Evolutionary conservation across 768 basidiomycete species (phyloP).

Genomic region (Mycena indigotica): DNA sequence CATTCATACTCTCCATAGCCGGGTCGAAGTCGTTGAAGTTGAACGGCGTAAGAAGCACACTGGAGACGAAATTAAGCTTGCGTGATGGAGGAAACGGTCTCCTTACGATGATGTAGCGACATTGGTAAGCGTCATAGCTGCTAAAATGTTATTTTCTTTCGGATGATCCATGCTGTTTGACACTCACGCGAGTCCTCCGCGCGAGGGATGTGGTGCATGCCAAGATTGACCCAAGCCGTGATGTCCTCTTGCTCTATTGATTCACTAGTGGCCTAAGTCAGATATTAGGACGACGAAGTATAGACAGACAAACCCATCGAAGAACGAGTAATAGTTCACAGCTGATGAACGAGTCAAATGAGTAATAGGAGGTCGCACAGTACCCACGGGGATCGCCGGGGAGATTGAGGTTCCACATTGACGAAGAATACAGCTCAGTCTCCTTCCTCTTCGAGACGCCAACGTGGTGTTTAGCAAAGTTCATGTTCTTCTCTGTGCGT

Average conservation of each 20-base stretch:
- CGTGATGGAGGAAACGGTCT: neutral
- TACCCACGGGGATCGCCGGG: slow-evolving; percentile 48
- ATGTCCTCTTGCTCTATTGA: slow-evolving; percentile 65
- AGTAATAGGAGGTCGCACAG: neutral
- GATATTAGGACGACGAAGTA: neutral
- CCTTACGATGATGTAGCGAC: slow-evolving; percentile 54
- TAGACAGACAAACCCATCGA: slow-evolving; percentile 42
- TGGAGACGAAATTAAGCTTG: slow-evolving; percentile 20
- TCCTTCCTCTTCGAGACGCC: slow-evolving; percentile 63
- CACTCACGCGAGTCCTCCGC: slow-evolving; percentile 56
- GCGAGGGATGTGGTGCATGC: slow-evolving; percentile 68
- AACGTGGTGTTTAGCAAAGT: slow-evolving; percentile 68
- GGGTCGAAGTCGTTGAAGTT: slow-evolving; percentile 69
- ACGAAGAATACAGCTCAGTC: slow-evolving; percentile 57
- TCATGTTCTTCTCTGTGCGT: slow-evolving; percentile 59
- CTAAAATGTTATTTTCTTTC: neutral
- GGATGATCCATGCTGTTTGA: no score
- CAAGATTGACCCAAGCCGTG: slow-evolving; percentile 67
- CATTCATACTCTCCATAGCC: slow-evolving; percentile 58
- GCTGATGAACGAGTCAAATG: slow-evolving; percentile 19
- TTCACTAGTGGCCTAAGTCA: slow-evolving; percentile 33
- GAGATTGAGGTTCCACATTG: slow-evolving; percentile 65
- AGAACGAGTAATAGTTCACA: slow-evolving; percentile 64
- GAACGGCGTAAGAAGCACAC: slow-evolving; percentile 61
- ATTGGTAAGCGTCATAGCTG: slow-evolving; percentile 57